Evolutionary conservation across 2,329 filamentous ascomycete genomes (phyloP), one percentile per base, ranked within the genome.

Genomic region (Penicillium paneum): DNA sequence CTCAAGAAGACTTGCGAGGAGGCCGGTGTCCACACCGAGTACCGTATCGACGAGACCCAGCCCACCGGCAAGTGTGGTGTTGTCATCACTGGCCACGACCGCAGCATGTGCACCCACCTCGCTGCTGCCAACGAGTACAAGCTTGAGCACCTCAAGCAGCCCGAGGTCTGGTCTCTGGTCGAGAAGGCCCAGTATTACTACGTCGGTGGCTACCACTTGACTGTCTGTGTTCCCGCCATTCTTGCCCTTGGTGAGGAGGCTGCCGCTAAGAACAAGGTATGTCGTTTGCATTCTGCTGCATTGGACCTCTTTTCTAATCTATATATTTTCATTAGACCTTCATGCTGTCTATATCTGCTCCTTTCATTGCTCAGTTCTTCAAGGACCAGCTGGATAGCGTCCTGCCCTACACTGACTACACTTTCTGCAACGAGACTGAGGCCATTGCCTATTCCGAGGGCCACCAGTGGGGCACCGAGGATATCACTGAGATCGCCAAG

Each of bases 41-140:
- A 99, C 83, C 90, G 90, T 64, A 86, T 96, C 70, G 93, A 97
- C 73, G 83, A 89, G 67, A 82, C 84, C 71, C 81, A 87, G 66
- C 87, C 90, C 62, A 99, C 94, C 34, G 94, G 94, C 67, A 90
- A 92, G 70, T 99, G 94, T 76, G 94, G 90, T 76, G 94, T 94
- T 63, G 84, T 99, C 75, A 97, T 99, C 77, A 99, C 93, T 35
- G 94, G 91, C 71, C 90, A 96, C 82, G 88, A 97, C 85, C 87
- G 94, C 69, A 91, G 87, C 73, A 87, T 99, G 81, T 90, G 88
- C 81, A 99, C 94, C 59, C 91, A 97, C 71, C 88, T 99, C 54
- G 94, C 88, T 59, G 94, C 94, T 59, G 94, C 94, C 66, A 99
- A 99, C 81, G 89, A 91, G 81, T 99, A 99, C 81, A 93, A 93